Evolutionary conservation across 805 yeast genomes (phyloP).

Genomic region (Spencermartinsiella europaea): DNA sequence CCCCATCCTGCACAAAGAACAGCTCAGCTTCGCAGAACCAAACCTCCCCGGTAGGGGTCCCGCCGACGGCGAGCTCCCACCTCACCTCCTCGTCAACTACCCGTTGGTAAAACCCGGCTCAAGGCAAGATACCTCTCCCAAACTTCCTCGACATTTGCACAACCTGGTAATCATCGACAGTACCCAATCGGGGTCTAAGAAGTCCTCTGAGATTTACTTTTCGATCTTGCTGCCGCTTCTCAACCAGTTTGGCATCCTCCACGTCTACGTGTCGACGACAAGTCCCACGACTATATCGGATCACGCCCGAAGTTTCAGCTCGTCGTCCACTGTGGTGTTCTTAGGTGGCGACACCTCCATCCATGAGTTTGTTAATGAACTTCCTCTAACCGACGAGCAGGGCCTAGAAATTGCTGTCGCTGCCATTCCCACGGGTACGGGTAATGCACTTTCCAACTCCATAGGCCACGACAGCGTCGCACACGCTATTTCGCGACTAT

Average conservation of each 20-base stretch:
- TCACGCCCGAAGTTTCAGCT: constrained; percentile 29
- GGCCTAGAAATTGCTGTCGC: constrained; percentile 24
- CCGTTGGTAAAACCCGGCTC: too few relatives aligned
- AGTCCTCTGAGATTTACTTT: constrained; percentile 26
- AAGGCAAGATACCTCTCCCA: constrained; percentile 3
- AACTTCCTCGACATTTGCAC: constrained; percentile 22
- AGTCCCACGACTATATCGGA: constrained; percentile 27
- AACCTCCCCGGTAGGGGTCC: too few relatives aligned
- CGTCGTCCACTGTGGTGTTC: constrained; percentile 45
- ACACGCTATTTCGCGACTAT: constrained; percentile 27
- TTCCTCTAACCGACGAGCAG: constrained; percentile 21
- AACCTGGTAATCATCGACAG: constrained; percentile 33
- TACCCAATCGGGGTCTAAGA: constrained; percentile 26
- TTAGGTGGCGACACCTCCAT: constrained; percentile 86
- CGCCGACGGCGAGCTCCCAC: too few relatives aligned
- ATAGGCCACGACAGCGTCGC: constrained; percentile 35
- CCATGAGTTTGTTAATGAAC: constrained; percentile 63
- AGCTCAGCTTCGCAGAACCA: too few relatives aligned
- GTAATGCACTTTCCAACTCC: constrained; percentile 73
- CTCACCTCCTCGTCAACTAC: too few relatives aligned
- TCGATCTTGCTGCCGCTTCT: constrained; percentile 31
- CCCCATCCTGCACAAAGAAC: constrained; percentile 1
- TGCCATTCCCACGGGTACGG: constrained; percentile 75
- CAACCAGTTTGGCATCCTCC: constrained; percentile 28
- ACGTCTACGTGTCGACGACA: constrained; percentile 33